These are phyloP conservation scores for Diddensiella caesifluorescens DNA, from an alignment of 805 yeast species.

Conservation along the genomic window DNA sequence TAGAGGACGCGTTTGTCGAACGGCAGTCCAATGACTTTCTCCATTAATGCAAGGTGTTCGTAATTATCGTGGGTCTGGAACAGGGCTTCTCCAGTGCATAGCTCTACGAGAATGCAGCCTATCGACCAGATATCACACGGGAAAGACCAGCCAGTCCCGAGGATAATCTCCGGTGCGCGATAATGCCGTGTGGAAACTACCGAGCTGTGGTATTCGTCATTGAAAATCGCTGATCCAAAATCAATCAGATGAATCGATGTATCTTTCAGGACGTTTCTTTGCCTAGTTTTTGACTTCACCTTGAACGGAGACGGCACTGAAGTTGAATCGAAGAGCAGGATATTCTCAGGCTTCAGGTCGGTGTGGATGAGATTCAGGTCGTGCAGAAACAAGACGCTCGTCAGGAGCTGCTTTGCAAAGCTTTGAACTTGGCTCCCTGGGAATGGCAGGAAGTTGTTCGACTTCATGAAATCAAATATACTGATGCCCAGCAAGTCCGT, in stretches of 20 bases:
- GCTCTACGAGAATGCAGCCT: slow-evolving; percentile 88
- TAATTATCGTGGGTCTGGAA: slow-evolving; percentile 92
- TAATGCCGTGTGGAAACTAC: slow-evolving; percentile 94
- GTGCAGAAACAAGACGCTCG: slow-evolving; percentile 84
- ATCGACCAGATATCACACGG: slow-evolving; percentile 98
- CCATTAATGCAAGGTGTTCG: slow-evolving; percentile 95
- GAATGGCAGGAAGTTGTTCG: slow-evolving; percentile 79
- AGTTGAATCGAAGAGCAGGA: slow-evolving; percentile 57
- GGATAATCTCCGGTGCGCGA: slow-evolving; percentile 92
- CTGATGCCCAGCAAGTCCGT: slow-evolving; percentile 83
- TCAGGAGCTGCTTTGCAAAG: slow-evolving; percentile 75
- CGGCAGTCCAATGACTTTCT: slow-evolving; percentile 57
- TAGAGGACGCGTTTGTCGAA: slow-evolving; percentile 29
- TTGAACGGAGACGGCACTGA: slow-evolving; percentile 35
- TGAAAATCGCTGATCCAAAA: slow-evolving; percentile 94
- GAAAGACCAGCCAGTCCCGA: slow-evolving; percentile 94
- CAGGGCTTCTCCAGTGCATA: slow-evolving; percentile 88
- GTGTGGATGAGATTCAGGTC: slow-evolving; percentile 90
- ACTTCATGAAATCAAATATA: slow-evolving; percentile 83
- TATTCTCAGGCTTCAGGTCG: slow-evolving; percentile 94
- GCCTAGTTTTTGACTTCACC: slow-evolving; percentile 25
- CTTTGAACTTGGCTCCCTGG: slow-evolving; percentile 92
- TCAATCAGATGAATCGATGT: slow-evolving; percentile 88
- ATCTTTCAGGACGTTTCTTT: slow-evolving; percentile 48
- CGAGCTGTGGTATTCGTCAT: slow-evolving; percentile 88